phyloP scores from a whole-genome alignment of 441 rosid genomes.

The Syzygium malaccense region DNA sequence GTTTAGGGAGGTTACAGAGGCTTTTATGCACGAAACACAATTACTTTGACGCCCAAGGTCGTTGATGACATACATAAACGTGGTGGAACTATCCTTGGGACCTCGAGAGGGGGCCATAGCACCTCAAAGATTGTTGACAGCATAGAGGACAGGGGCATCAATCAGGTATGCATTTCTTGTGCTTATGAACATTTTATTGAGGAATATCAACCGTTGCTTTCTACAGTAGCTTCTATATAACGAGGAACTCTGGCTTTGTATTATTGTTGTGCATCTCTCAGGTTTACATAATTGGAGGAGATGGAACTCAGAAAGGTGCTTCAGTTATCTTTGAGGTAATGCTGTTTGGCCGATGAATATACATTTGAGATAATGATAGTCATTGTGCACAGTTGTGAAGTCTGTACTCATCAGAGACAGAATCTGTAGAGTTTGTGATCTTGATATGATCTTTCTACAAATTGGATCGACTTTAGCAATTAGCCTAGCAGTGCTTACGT shows the following conservation, averaged over 20 bases:
- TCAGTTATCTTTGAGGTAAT: background rate
- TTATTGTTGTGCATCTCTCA: background rate
- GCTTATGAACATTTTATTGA: background rate
- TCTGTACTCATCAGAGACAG: background rate
- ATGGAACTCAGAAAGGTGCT: constrained; percentile 44
- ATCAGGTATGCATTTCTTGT: constrained; percentile 26
- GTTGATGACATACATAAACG: constrained; percentile 67
- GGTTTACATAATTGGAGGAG: constrained; percentile 79
- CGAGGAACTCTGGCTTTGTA: background rate
- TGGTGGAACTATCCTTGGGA: constrained; percentile 59
- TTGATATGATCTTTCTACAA: background rate
- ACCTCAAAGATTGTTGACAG: constrained; percentile 64
- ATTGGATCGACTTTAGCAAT: background rate
- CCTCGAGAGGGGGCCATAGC: constrained; percentile 69
- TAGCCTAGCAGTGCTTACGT: background rate
- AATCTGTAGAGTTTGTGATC: background rate
- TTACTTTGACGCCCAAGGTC: constrained; percentile 48
- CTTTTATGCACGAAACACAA: constrained; percentile 51
- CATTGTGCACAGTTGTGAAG: background rate
- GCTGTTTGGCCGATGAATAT: background rate
- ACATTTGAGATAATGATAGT: background rate
- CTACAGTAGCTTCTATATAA: background rate
- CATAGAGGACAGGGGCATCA: constrained; percentile 63
- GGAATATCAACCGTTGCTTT: background rate
- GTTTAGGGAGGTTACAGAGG: constrained; percentile 56